phyloP scores from a whole-genome alignment of 192 early-diverging fungal genomes.

The Gigaspora rosea region DNA sequence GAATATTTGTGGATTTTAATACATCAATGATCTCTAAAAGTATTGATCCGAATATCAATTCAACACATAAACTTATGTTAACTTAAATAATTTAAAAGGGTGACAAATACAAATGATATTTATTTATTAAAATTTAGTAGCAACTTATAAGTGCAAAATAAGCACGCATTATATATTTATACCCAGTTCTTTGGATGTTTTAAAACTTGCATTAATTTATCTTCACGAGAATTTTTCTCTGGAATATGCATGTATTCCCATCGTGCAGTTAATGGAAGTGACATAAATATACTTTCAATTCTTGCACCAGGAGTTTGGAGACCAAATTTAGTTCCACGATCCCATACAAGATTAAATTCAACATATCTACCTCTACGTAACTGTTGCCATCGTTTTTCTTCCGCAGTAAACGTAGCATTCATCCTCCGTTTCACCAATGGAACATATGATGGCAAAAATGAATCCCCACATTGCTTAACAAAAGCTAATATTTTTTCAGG shows the following conservation, averaged over 20 bases:
- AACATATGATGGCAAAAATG: conserved; percentile 83
- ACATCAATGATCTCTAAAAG: too few species aligned
- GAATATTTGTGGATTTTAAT: too few species aligned
- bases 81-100: too few species aligned
- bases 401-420: conserved; percentile 73
- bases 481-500: conserved; percentile 82
- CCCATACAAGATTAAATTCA: conserved; percentile 96
- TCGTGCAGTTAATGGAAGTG: conserved; percentile 87
- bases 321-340: conserved; percentile 98
- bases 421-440: conserved; percentile 84
- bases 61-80: too few species aligned
- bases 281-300: conserved; percentile 95
- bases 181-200: conserved; percentile 79
- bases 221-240: conserved; percentile 68
- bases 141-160: too few species aligned
- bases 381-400: conserved; percentile 92
- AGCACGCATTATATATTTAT: neutral
- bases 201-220: conserved; percentile 75
- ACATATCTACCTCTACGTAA: conserved; percentile 94
- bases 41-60: too few species aligned
- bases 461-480: conserved; percentile 79
- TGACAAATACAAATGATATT: too few species aligned
- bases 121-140: too few species aligned
- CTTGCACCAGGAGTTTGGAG: conserved; percentile 92
- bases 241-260: conserved; percentile 94